phyloP scores from a whole-genome alignment of 2,329 filamentous ascomycete species.

The Xylariaceae sp. region DNA sequence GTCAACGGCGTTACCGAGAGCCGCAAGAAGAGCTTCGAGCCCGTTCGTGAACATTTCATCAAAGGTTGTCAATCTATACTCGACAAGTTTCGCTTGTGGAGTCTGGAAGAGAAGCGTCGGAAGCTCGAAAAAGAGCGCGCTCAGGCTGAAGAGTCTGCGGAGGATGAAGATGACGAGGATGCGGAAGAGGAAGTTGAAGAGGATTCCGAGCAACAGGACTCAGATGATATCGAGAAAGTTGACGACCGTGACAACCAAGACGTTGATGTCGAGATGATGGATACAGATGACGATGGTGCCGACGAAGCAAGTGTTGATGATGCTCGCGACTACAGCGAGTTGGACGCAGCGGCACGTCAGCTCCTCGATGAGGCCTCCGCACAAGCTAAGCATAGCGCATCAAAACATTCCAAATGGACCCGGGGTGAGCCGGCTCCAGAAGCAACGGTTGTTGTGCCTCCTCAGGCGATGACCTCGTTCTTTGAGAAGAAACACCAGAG shows the following conservation, averaged over 20 bases:
- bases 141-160: constrained; percentile 46
- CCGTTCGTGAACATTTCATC: constrained; percentile 80
- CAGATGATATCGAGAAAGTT: constrained; percentile 32
- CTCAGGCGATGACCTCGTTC: constrained; percentile 63
- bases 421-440: constrained; percentile 25
- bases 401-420: constrained; percentile 19
- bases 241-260: constrained; percentile 30
- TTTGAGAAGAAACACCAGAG: constrained; percentile 77
- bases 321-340: constrained; percentile 62
- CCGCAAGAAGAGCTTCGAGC: constrained; percentile 81
- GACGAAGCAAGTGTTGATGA: constrained; percentile 40
- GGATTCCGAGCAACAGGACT: constrained; percentile 21
- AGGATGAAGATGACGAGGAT: constrained; percentile 34
- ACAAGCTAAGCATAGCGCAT: constrained; percentile 24
- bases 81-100: constrained; percentile 85
- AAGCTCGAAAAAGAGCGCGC: constrained; percentile 72
- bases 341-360: constrained; percentile 70
- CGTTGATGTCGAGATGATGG: constrained; percentile 33
- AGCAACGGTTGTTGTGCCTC: constrained; percentile 35
- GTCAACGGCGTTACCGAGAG: constrained; percentile 80
- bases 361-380: constrained; percentile 64
- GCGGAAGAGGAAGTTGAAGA: constrained; percentile 22
- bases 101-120: constrained; percentile 79
- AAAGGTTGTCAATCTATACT: constrained; percentile 76
- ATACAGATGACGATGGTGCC: constrained; percentile 4